Percentiles rank a stretch among this genome's conserved stretches.
phyloP scores from a whole-genome alignment of 345 rosid species.

The Hypericum perforatum region DNA sequence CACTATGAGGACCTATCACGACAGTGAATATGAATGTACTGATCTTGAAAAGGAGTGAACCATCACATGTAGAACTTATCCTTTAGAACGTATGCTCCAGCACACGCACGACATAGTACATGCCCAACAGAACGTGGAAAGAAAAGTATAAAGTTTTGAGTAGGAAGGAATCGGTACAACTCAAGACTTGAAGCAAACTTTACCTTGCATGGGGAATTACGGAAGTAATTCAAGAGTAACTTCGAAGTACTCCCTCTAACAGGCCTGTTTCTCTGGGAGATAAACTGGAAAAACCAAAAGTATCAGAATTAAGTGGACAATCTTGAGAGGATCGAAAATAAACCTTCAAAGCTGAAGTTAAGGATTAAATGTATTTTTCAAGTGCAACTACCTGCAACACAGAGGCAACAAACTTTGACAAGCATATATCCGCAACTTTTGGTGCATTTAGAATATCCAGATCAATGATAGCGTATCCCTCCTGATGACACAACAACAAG shows the following conservation, averaged over 20 bases:
- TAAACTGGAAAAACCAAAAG: conserved; percentile 39
- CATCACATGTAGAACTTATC: too few relatives aligned
- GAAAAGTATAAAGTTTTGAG: conserved; percentile 2
- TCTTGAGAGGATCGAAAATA: conserved; percentile 1
- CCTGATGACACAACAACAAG: conserved; percentile 29
- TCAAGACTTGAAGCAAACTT: conserved; percentile 4
- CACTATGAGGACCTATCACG: too few relatives aligned
- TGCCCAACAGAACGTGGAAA: conserved; percentile 3
- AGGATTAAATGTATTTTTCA: too few relatives aligned
- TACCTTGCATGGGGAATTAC: conserved; percentile 75
- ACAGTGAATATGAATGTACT: too few relatives aligned
- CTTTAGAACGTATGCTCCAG: too few relatives aligned
- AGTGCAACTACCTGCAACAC: conserved; percentile 51
- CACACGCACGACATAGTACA: neutral
- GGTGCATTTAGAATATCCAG: conserved; percentile 49
- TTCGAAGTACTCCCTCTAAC: conserved; percentile 68
- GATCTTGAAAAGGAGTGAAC: too few relatives aligned
- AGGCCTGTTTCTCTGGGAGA: conserved; percentile 83
- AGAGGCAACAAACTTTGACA: conserved; percentile 53
- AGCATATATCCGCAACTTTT: conserved; percentile 43
- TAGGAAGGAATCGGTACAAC: too few relatives aligned
- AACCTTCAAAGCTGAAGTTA: conserved; percentile 6
- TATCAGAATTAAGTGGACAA: conserved; percentile 11
- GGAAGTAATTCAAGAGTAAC: conserved; percentile 54
- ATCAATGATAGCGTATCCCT: conserved; percentile 70